A percentile compares a stretch with the other conserved stretches of the same genome.
Conservation (phyloP, 2,329 filamentous ascomycete genomes). For the Escovopsis sp. region DNA sequence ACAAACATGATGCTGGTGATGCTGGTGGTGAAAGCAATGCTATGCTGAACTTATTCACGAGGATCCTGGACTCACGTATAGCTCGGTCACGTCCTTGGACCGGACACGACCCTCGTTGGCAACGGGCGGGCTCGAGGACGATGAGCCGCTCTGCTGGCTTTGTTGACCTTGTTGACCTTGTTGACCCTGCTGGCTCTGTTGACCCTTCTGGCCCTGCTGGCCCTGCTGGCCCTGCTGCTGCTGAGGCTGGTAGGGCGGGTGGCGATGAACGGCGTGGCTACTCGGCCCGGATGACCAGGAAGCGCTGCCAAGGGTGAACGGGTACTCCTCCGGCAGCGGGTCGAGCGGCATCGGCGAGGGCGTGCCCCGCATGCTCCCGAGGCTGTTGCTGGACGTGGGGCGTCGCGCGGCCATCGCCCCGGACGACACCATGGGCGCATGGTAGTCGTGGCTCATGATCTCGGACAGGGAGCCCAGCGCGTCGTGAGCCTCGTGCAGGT, state of each 20-base stretch:
- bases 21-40: too few relatives aligned
- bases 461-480: constrained; percentile 5
- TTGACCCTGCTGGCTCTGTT: too few relatives aligned
- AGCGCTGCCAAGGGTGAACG: constrained; percentile 45
- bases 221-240: background rate
- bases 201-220: too few relatives aligned
- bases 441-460: constrained; percentile 9
- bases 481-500: too few relatives aligned
- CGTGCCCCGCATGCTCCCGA: constrained; percentile 34
- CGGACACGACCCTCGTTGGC: constrained; percentile 79
- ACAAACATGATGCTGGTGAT: too few relatives aligned
- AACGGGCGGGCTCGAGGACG: constrained; percentile 41
- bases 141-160: constrained; percentile 20
- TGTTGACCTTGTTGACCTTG: too few relatives aligned
- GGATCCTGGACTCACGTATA: constrained; percentile 58
- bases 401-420: too few relatives aligned
- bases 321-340: constrained; percentile 20
- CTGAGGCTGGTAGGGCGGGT: too few relatives aligned
- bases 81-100: constrained; percentile 75
- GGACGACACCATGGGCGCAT: too few relatives aligned
- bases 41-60: constrained; percentile 6
- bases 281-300: constrained; percentile 16
- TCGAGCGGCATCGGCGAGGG: constrained; percentile 34
- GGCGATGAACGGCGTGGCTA: too few relatives aligned
- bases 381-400: constrained; percentile 37